Evolutionary conservation across 768 basidiomycete genomes (phyloP).

Genomic region (Mycena vulgaris): DNA sequence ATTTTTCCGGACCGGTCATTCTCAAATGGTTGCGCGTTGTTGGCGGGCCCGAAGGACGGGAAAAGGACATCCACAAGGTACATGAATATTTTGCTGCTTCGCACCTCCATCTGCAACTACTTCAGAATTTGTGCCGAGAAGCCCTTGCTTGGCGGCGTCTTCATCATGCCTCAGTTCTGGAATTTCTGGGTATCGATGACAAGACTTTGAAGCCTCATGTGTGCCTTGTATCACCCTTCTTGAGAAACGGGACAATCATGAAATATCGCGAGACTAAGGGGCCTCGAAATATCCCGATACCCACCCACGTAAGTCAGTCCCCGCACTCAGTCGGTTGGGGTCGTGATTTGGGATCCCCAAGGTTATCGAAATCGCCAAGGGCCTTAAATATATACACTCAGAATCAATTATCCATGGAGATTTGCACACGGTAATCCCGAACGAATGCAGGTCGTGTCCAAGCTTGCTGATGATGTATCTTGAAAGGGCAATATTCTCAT

Average conservation of each 20-base stretch:
- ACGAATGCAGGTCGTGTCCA: background rate
- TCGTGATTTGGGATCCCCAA: background rate
- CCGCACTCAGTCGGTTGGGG: background rate
- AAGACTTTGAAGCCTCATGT: background rate
- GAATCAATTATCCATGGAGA: slow-evolving; percentile 3
- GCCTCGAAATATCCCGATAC: background rate
- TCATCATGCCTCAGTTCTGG: slow-evolving; percentile 1
- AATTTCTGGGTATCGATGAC: slow-evolving; percentile 11
- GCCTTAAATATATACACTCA: background rate
- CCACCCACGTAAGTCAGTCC: background rate
- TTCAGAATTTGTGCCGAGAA: background rate
- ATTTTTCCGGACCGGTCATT: background rate
- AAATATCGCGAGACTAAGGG: background rate
- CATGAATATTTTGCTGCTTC: background rate
- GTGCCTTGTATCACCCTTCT: slow-evolving; percentile 9
- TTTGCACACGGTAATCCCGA: slow-evolving; percentile 1
- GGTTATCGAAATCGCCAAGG: slow-evolving; percentile 2
- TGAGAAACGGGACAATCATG: slow-evolving; percentile 7
- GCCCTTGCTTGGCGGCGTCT: slow-evolving; percentile 5
- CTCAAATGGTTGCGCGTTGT: background rate
- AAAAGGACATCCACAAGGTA: background rate
- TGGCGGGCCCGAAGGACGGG: background rate
- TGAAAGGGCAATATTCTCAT: slow-evolving; percentile 11
- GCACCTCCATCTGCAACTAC: background rate
- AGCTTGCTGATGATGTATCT: background rate